Conservation (phyloP, 129 eudicot species). For the Flaveria linearis region DNA sequence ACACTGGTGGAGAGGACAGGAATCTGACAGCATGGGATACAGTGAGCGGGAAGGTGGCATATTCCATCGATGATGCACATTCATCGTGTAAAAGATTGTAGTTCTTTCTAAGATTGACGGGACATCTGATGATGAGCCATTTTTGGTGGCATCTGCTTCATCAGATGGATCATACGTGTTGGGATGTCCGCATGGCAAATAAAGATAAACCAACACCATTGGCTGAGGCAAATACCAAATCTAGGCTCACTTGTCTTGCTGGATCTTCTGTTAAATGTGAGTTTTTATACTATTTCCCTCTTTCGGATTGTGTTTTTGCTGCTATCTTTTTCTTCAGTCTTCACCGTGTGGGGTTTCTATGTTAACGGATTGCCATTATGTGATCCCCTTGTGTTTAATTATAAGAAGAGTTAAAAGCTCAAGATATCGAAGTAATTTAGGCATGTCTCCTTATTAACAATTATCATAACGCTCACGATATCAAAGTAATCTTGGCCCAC, state of each 20-base stretch:
- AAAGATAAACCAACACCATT: conserved; percentile 65
- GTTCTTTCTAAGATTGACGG: conserved; percentile 63
- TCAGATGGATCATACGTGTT: conserved; percentile 96
- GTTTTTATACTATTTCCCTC: conserved; percentile 21
- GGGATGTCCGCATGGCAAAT: conserved; percentile 76
- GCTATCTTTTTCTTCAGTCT: too few relatives aligned
- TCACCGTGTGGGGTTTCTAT: too few relatives aligned
- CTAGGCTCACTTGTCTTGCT: conserved; percentile 97
- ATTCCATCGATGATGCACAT: conserved; percentile 85
- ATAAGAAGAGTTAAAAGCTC: too few relatives aligned
- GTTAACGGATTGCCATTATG: too few relatives aligned
- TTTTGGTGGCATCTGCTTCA: conserved; percentile 85
- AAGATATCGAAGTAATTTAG: too few relatives aligned
- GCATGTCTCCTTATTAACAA: too few relatives aligned
- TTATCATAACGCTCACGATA: too few relatives aligned
- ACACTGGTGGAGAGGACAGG: conserved; percentile 93
- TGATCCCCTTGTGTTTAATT: too few relatives aligned
- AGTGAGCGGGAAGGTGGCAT: conserved; percentile 72
- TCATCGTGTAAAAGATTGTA: conserved; percentile 81
- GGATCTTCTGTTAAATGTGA: conserved; percentile 85
- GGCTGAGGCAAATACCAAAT: conserved; percentile 79
- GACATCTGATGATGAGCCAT: conserved; percentile 58
- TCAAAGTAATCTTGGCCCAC: too few relatives aligned
- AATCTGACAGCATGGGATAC: conserved; percentile 92
- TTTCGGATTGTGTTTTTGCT: neutral